Evolutionary conservation across 2,329 filamentous ascomycete genomes (phyloP), one percentile per base, ranked within the genome.

Genomic region (Colletotrichum siamense): DNA sequence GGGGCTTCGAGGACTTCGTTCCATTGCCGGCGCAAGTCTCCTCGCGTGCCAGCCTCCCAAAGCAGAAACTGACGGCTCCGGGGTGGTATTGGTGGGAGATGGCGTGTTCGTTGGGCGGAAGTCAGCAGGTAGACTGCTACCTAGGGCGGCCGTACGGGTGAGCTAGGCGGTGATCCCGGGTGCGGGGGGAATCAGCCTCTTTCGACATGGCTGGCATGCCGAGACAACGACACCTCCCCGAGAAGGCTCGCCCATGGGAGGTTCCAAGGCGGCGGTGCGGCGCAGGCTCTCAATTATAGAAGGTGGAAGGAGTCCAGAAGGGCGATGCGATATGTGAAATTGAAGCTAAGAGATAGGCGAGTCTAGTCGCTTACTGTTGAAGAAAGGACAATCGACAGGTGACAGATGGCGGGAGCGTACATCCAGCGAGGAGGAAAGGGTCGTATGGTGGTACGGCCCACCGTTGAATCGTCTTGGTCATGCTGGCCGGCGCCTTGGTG

Each of bases 131-230:
- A 13, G 64, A 30, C 44, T 59, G 39, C 57, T 30, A 64, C 57
- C 22, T 73, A 32, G 55, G 36, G 63, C 36, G 39, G 63, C 26
- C 10, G 16, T 69, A 64, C 57, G 44, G 64, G 44, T 28, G 63
- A 55, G 69, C 57, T 69, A 39, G 34, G 36, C 22, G 70, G 32
- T 73, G 57, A 68, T 73, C 12, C n/a, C 32, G 70, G 70, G 70
- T 69, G 73, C 71, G 69, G 59, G 73, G 73, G 44, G 62, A 32
- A 69, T 73, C 74, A 69, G 74, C 70, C 74, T 69, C 73, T 75
- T 55, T 24, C 22, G 73, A 68, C 57, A 32, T 73, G 64, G 70
- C 57, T 73, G 73, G 57, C 64, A 70, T 76, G 59, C 70, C 74
- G 34, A 76, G 70, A 73, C 74, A 52, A 76, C 70, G 57, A 73